These are phyloP conservation scores for Crataegus laevigata DNA, from an alignment of 306 rosid species.

Conservation along the genomic window DNA sequence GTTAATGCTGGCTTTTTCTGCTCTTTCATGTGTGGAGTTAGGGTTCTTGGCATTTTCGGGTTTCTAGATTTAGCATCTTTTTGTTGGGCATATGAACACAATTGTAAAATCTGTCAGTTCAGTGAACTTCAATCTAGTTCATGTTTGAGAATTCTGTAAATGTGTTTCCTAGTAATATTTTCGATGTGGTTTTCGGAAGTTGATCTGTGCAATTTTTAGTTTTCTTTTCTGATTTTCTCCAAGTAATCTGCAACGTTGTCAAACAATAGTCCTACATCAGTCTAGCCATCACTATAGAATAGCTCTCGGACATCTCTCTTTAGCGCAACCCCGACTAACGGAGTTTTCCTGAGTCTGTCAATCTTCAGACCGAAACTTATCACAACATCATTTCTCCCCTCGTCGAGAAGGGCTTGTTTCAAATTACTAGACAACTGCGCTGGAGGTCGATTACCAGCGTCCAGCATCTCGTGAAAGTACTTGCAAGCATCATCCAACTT, in stretches of 20 bases:
- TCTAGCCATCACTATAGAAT: neutral
- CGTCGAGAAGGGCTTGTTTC: constrained; percentile 48
- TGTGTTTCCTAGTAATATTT: too few relatives aligned
- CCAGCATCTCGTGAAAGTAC: constrained; percentile 72
- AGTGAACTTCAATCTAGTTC: neutral
- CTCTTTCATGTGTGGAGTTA: too few relatives aligned
- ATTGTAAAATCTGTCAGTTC: neutral
- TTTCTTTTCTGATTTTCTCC: neutral
- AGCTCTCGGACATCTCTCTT: neutral
- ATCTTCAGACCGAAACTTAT: constrained; percentile 33
- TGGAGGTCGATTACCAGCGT: constrained; percentile 72
- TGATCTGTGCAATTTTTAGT: neutral
- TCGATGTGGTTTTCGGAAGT: neutral
- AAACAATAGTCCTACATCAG: neutral
- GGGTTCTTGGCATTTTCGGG: too few relatives aligned
- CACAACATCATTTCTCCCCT: constrained; percentile 40
- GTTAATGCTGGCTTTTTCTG: too few relatives aligned
- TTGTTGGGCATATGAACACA: neutral
- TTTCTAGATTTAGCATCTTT: neutral
- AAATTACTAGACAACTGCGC: constrained; percentile 51
- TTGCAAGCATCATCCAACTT: constrained; percentile 70
- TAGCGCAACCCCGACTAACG: constrained; percentile 21
- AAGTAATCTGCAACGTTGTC: neutral
- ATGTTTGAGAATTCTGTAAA: neutral
- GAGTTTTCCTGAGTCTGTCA: constrained; percentile 55